Conservation (phyloP, 345 rosid species). For the Eucalyptus viminalis region DNA sequence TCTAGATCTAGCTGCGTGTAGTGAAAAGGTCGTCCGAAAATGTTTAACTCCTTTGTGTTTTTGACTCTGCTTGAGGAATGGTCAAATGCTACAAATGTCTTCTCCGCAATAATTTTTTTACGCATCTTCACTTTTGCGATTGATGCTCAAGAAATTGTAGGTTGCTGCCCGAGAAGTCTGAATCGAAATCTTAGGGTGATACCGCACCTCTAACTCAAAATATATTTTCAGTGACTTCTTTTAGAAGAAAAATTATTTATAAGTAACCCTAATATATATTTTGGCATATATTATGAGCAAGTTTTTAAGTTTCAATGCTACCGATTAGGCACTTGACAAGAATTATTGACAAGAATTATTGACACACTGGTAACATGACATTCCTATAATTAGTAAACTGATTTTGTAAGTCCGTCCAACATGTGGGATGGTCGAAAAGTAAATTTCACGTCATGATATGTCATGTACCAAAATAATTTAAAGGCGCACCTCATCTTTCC, state of each 20-base stretch:
- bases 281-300: no score
- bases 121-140: not conserved
- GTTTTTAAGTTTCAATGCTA: no score
- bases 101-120: not conserved
- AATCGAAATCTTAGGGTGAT: fast-evolving
- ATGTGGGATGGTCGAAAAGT: no score
- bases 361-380: no score
- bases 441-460: not conserved
- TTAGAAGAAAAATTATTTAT: no score
- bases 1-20: not conserved
- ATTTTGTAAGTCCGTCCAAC: no score
- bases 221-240: no score
- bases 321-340: no score
- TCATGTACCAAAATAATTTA: not conserved
- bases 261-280: no score
- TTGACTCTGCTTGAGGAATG: not conserved
- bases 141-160: not conserved
- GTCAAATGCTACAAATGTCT: not conserved
- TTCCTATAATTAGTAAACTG: not conserved
- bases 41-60: not conserved
- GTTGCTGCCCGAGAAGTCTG: not conserved
- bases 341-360: no score
- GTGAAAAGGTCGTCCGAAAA: not conserved
- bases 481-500: not conserved
- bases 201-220: not conserved